Conservation (phyloP, 176 grass and related monocot genomes). For the bread wheat (Triticum aestivum) region IWGSC_CS_RefSeq_v2.1 NC_057813.1:485773369-485773868, state of each 20-base stretch:
- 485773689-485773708: no score
- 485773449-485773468: background rate
- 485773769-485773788: background rate
- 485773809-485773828: background rate
- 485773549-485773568: background rate
- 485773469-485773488: no score
- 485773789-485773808: background rate
- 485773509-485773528: background rate
- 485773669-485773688: background rate
- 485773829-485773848: background rate
- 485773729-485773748: background rate
- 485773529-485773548: background rate
- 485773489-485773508: background rate
- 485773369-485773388: no score
- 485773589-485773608: background rate
- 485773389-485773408: no score
- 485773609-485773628: background rate
- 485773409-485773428: no score
- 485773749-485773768: background rate
- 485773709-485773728: no score
- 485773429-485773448: no score
- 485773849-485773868: background rate
- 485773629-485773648: background rate
- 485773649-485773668: background rate
- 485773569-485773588: slow-evolving; percentile 11